Evolutionary conservation across 495 filamentous ascomycete genomes (phyloP), one percentile per base, ranked within the genome.

Genomic region (Penicillium chermesinum): DNA sequence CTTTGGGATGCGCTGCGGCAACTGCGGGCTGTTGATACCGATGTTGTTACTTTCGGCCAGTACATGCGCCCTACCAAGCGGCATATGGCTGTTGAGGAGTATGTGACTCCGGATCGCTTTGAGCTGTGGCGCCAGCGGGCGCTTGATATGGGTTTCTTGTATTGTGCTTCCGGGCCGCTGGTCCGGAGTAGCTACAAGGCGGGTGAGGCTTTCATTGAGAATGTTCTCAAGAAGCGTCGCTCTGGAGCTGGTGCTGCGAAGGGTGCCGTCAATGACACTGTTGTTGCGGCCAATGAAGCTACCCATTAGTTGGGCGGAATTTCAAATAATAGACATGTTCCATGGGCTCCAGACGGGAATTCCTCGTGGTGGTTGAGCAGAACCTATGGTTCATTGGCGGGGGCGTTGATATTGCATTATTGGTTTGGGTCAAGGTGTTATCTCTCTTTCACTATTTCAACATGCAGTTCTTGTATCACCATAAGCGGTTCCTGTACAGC

Each of bases 51-150:
- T 0, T 97, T 98, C 49, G 93, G 94, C 2, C 93, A 98, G 75
- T 98, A 98, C 74, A 98, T 98, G 93, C 86, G 90, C 3, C 93
- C 93, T 9, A 98, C 93, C 8, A 97, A 96, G 77, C 80, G 90
- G 2, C 93, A 98, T 69, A 91, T 98, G 84, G 83, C 91, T 60
- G 93, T 98, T 12, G 82, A 91, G 54, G 88, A 90, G 58, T 98
- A 98, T 62, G 80, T 97, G 27, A 91, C 89, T 0, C 93, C 93
- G 1, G 87, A 86, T 34, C 77, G 79, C 37, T 98, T 98, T 56
- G 94, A 96, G 59, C 67, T 85, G 46, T 97, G 94, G 94, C 78
- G 87, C 38, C 76, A 88, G 68, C 82, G 90, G 32, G 94, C 93
- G 7, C 76, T 96, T 13, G 90, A 95, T 25, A 81, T 97, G 84